A percentile compares a stretch with the other conserved stretches of the same genome.
phyloP scores from a whole-genome alignment of 768 basidiomycete species.

The Suillus tomentosus region DNA sequence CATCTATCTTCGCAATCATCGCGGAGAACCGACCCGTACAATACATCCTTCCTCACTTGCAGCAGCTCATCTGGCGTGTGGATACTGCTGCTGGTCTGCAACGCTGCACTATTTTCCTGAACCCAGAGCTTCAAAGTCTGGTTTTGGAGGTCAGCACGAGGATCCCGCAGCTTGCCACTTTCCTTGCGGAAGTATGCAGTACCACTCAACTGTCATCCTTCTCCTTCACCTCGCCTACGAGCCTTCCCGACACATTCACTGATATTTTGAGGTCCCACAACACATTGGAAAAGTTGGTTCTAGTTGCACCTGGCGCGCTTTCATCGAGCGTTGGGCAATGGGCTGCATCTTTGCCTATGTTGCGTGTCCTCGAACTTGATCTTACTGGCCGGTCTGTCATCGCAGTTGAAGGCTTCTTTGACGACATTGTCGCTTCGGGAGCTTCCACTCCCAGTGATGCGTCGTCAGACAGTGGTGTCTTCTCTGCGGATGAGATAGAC shows the following conservation, averaged over 20 bases:
- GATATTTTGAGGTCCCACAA: conserved; percentile 63
- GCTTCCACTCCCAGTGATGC: conserved; percentile 68
- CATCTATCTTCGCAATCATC: conserved; percentile 67
- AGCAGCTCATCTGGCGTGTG: conserved; percentile 71
- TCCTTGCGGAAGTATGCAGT: conserved; percentile 65
- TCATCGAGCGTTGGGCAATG: conserved; percentile 72
- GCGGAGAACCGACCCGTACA: conserved; percentile 62
- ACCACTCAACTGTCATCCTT: conserved; percentile 66
- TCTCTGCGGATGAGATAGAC: conserved; percentile 76
- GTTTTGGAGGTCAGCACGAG: conserved; percentile 62
- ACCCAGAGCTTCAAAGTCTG: conserved; percentile 59
- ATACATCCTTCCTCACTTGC: conserved; percentile 70
- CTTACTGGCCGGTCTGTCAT: conserved; percentile 66
- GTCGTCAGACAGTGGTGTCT: conserved; percentile 76
- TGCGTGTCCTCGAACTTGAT: conserved; percentile 70
- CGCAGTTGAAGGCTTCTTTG: conserved; percentile 82
- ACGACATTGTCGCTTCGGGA: conserved; percentile 69
- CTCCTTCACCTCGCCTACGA: conserved; percentile 68
- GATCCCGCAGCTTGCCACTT: conserved; percentile 58
- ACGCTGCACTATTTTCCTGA: conserved; percentile 64
- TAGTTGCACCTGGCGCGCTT: conserved; percentile 77
- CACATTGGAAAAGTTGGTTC: conserved; percentile 57
- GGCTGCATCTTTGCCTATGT: conserved; percentile 62
- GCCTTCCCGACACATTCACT: conserved; percentile 71
- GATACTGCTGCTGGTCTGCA: conserved; percentile 68